Percentiles rank a stretch among this genome's conserved stretches.
Evolutionary conservation across 2,329 filamentous ascomycete species (phyloP).

Genomic region (Trichoderma arundinaceum): DNA sequence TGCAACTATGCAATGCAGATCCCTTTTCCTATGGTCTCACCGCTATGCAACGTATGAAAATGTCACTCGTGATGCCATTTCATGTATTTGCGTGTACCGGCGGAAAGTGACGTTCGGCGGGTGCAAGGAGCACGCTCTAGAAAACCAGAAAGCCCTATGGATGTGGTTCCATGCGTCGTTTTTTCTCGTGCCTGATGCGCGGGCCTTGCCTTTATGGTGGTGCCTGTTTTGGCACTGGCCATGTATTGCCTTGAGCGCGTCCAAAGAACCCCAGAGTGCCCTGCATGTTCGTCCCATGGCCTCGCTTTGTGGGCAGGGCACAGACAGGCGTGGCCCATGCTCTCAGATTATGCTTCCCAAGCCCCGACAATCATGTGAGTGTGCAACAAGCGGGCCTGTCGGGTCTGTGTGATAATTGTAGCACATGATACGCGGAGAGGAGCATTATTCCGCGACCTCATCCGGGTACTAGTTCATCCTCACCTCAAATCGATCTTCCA

Average conservation of each 20-base stretch:
- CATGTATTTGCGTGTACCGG: not conserved
- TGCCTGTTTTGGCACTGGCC: slow-evolving; percentile 17
- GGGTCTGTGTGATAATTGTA: slow-evolving; percentile 3
- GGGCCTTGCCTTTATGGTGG: not conserved
- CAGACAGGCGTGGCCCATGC: not conserved
- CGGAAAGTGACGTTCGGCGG: not conserved
- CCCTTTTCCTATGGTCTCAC: slow-evolving; percentile 10
- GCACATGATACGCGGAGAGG: slow-evolving; percentile 14
- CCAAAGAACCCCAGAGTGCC: slow-evolving; percentile 18
- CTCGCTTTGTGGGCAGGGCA: slow-evolving; percentile 2
- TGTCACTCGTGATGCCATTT: not conserved
- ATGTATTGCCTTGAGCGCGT: slow-evolving; percentile 21
- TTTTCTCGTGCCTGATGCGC: not conserved
- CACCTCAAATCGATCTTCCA: not conserved
- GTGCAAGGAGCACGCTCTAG: slow-evolving; percentile 11
- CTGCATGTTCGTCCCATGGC: slow-evolving; percentile 15
- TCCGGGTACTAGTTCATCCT: not conserved
- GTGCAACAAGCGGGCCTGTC: slow-evolving; percentile 1
- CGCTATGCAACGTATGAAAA: not conserved
- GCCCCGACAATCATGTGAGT: not conserved
- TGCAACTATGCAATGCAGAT: slow-evolving; percentile 25
- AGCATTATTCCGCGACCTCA: not conserved
- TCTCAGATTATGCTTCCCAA: not conserved
- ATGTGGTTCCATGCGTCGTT: slow-evolving; percentile 10
- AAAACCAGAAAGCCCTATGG: slow-evolving; percentile 8